Evolutionary conservation across 164 flowering plant species (phyloP).

Genomic region (Aristolochia californica): DNA sequence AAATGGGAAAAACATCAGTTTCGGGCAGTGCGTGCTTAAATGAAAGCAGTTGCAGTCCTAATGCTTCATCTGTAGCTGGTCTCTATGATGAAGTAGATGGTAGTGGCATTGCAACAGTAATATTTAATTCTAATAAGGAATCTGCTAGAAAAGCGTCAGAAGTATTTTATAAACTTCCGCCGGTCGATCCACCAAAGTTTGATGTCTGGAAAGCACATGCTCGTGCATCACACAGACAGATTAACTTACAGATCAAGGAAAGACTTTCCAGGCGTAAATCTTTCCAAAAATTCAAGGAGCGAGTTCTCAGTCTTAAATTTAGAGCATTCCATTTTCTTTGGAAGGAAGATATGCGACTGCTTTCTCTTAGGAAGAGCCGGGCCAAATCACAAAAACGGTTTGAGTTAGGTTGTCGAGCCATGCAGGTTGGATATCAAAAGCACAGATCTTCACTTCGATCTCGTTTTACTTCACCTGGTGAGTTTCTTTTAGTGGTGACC

Average conservation of each 20-base stretch:
- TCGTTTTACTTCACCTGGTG: conserved; percentile 45
- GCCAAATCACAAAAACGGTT: conserved; percentile 58
- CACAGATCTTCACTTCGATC: conserved; percentile 57
- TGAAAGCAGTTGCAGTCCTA: conserved; percentile 8
- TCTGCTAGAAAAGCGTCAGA: conserved; percentile 42
- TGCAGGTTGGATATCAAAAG: conserved; percentile 40
- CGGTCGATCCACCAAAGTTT: conserved; percentile 13
- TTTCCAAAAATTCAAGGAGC: conserved; percentile 56
- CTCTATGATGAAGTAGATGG: conserved; percentile 9
- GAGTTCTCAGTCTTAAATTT: conserved; percentile 55
- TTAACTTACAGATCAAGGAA: conserved; percentile 24
- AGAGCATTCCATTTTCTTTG: conserved; percentile 58
- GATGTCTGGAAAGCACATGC: conserved; percentile 12
- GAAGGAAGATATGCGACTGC: conserved; percentile 67
- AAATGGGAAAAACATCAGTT: conserved; percentile 5
- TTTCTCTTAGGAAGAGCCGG: conserved; percentile 46
- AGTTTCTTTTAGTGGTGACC: conserved; percentile 1
- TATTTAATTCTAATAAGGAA: conserved; percentile 51
- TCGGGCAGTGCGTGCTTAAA: not conserved
- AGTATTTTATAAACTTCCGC: conserved; percentile 38
- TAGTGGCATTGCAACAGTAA: conserved; percentile 14
- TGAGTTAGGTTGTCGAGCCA: conserved; percentile 34
- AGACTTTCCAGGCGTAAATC: conserved; percentile 36
- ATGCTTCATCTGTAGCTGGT: conserved; percentile 1
- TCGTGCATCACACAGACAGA: conserved; percentile 8